These are phyloP conservation scores for Agrostemma githago DNA, from an alignment of 148 eudicot genomes.

Conservation along the genomic window DNA sequence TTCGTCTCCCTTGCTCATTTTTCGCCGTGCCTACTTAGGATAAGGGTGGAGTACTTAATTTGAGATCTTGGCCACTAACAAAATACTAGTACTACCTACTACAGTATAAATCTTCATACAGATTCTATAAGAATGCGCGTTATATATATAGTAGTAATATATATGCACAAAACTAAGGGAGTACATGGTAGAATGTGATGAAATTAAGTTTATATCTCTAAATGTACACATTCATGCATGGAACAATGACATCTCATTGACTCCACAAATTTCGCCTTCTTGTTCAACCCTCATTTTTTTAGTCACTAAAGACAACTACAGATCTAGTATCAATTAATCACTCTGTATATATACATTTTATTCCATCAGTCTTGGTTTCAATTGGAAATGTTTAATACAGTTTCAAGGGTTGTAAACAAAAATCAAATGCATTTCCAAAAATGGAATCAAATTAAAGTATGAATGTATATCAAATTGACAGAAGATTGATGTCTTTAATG, in stretches of 20 bases:
- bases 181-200: constrained; percentile 1
- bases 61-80: neutral
- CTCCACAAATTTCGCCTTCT: neutral
- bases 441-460: too few species aligned
- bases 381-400: too few species aligned
- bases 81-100: neutral
- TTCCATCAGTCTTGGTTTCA: too few species aligned
- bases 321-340: neutral
- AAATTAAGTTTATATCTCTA: neutral
- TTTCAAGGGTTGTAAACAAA: too few species aligned
- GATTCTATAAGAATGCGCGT: neutral
- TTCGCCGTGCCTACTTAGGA: too few species aligned
- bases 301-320: neutral
- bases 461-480: too few species aligned
- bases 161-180: constrained; percentile 1
- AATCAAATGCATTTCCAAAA: too few species aligned
- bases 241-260: neutral
- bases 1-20: neutral
- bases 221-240: neutral
- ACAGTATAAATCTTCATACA: neutral
- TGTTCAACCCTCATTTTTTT: neutral
- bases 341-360: neutral
- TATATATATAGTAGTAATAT: neutral
- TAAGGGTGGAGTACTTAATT: too few species aligned
- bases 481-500: too few species aligned